Evolutionary conservation across 2,329 filamentous ascomycete genomes (phyloP).

Genomic region (Huntiella abstrusa): DNA sequence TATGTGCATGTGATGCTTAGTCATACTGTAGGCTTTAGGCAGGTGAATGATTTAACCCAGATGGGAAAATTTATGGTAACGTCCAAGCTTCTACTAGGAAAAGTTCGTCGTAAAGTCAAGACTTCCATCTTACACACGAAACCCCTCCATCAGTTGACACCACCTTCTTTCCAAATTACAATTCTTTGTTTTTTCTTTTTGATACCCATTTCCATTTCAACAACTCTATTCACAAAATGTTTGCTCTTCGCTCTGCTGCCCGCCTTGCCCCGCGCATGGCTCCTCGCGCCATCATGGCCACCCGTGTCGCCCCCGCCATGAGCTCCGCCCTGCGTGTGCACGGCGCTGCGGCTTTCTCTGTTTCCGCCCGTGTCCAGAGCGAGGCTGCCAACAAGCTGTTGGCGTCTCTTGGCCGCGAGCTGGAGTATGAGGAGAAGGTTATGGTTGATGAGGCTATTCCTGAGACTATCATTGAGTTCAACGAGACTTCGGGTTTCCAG

Average conservation of each 20-base stretch:
- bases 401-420: conserved; percentile 63
- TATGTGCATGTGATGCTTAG: too few species aligned
- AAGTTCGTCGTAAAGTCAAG: too few species aligned
- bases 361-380: conserved; percentile 28
- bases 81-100: too few species aligned
- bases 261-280: conserved; percentile 49
- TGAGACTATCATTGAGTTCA: conserved; percentile 66
- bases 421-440: conserved; percentile 68
- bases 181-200: too few species aligned
- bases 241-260: conserved; percentile 46
- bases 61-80: too few species aligned
- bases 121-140: too few species aligned
- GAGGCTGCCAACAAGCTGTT: conserved; percentile 34
- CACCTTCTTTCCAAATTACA: too few species aligned
- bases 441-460: conserved; percentile 54
- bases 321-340: conserved; percentile 24
- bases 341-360: conserved; percentile 19
- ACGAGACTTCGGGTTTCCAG: conserved; percentile 71
- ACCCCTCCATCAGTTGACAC: not conserved
- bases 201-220: not conserved
- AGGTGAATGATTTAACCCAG: too few species aligned
- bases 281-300: conserved; percentile 8
- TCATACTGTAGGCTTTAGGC: too few species aligned
- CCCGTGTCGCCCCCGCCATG: conserved; percentile 4
- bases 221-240: conserved; percentile 28